phyloP scores from a whole-genome alignment of 208 protist genomes.

The Trypanosomatidae sp. region DNA sequence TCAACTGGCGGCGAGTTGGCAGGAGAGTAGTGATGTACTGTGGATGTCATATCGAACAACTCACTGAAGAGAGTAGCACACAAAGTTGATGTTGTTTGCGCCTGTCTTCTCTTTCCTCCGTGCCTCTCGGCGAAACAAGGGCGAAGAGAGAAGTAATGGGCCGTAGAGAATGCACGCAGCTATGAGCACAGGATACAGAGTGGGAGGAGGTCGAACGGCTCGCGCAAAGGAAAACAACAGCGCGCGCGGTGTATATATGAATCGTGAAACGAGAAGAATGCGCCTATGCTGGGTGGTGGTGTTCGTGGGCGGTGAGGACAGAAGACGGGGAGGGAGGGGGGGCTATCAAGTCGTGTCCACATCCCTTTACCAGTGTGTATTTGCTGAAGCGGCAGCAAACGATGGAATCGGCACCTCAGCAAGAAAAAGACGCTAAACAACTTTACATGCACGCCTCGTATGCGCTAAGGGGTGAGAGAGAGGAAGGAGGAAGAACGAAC shows the following conservation, averaged over 20 bases:
- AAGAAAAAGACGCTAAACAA: background rate
- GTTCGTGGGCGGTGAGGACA: background rate
- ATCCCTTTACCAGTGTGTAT: background rate
- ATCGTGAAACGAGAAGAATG: background rate
- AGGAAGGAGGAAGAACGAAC: background rate
- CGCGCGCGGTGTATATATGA: background rate
- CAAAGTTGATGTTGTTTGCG: background rate
- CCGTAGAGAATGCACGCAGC: background rate
- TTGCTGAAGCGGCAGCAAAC: background rate
- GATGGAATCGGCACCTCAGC: background rate
- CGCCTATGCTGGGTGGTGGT: background rate
- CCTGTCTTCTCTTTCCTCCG: background rate
- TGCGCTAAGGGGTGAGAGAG: background rate
- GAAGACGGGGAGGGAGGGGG: background rate
- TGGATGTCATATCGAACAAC: slow-evolving; percentile 8
- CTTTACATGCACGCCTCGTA: background rate
- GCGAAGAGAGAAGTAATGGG: background rate
- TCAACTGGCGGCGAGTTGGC: slow-evolving; percentile 29
- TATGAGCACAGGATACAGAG: background rate
- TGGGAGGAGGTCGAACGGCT: background rate
- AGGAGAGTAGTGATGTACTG: slow-evolving; percentile 35
- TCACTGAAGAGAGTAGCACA: background rate
- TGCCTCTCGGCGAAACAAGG: background rate
- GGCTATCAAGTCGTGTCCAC: background rate
- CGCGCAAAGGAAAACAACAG: background rate